These are phyloP conservation scores for Colletotrichum sublineola DNA, from an alignment of 2,329 filamentous ascomycete genomes.

Conservation along the genomic window DNA sequence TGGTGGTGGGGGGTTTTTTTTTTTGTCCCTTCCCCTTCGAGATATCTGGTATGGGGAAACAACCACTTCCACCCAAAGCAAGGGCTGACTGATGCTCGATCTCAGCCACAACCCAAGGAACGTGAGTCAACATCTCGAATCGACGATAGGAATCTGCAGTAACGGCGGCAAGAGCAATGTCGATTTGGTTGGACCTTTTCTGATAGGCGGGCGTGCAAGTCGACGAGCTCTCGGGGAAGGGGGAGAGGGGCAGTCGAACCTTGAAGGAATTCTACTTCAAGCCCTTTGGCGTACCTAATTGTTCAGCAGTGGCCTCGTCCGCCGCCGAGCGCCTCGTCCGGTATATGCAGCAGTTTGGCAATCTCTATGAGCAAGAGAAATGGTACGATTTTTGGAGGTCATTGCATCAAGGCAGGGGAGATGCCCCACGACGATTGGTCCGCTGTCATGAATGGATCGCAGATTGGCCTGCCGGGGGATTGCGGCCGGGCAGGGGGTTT, in stretches of 20 bases:
- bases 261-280: background rate
- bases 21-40: background rate
- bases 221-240: background rate
- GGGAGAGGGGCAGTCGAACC: background rate
- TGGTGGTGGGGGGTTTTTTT: background rate
- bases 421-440: conserved; percentile 43
- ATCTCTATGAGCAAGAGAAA: conserved; percentile 43
- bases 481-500: conserved; percentile 36
- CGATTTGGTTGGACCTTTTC: background rate
- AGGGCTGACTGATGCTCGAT: background rate
- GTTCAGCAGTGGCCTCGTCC: conserved; percentile 31
- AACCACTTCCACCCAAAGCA: background rate
- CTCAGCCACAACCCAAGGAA: background rate
- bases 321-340: conserved; percentile 27
- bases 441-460: conserved; percentile 44
- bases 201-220: background rate
- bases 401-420: conserved; percentile 39
- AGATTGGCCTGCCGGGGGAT: conserved; percentile 41
- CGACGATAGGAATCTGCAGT: background rate
- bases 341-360: conserved; percentile 25
- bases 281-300: background rate
- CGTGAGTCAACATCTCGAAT: conserved; percentile 4
- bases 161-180: background rate
- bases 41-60: conserved; percentile 6
- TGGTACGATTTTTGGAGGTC: conserved; percentile 45